Evolutionary conservation across 805 yeast genomes (phyloP).

Genomic region (Metschnikowia chrysomelidarum): DNA sequence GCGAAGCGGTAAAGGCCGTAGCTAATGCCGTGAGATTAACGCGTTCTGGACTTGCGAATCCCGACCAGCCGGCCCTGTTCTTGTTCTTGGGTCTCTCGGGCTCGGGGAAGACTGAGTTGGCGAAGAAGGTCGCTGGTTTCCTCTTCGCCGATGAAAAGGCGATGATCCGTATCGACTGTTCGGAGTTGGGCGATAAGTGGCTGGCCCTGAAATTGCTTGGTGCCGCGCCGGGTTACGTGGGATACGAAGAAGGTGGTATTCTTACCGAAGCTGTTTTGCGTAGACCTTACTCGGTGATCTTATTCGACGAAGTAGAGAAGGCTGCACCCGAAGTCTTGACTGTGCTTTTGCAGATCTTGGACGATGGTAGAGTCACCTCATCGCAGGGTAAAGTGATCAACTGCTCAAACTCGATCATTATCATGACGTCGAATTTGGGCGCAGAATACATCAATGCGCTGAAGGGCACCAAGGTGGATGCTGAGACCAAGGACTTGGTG

Average conservation of each 20-base stretch:
- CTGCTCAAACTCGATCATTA: slow-evolving; percentile 87
- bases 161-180: slow-evolving; percentile 96
- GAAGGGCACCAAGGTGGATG: slow-evolving; percentile 63
- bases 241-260: slow-evolving; percentile 97
- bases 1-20: slow-evolving; percentile 94
- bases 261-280: slow-evolving; percentile 88
- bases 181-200: slow-evolving; percentile 93
- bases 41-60: slow-evolving; percentile 94
- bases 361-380: slow-evolving; percentile 94
- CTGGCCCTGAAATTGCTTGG: slow-evolving; percentile 93
- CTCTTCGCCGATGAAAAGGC: slow-evolving; percentile 95
- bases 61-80: slow-evolving; percentile 95
- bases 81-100: slow-evolving; percentile 93
- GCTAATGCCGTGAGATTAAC: slow-evolving; percentile 91
- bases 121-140: slow-evolving; percentile 95
- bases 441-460: slow-evolving; percentile 80
- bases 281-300: slow-evolving; percentile 92
- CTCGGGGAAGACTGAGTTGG: slow-evolving; percentile 97
- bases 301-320: slow-evolving; percentile 97
- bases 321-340: slow-evolving; percentile 98
- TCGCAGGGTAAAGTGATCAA: slow-evolving; percentile 92
- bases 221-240: slow-evolving; percentile 94
- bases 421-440: slow-evolving; percentile 97
- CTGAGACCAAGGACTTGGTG: slow-evolving; percentile 70
- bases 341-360: slow-evolving; percentile 84